Conservation (phyloP, 2,329 filamentous ascomycete species). For the Aspergillus pseudoterreus region DNA sequence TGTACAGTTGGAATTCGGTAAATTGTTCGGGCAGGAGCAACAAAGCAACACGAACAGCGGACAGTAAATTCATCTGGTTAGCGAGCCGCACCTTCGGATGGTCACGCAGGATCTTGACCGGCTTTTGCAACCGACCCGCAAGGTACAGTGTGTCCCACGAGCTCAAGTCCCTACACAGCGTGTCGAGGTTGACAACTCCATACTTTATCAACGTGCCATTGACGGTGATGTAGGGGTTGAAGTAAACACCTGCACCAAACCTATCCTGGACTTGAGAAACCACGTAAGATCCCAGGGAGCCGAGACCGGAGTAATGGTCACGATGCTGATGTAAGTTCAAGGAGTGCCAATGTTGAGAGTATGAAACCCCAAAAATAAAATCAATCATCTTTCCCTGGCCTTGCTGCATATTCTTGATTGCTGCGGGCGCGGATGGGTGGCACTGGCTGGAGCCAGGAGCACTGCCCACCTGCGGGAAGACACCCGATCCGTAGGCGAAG, state of each 20-base stretch:
- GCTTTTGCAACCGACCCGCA: constrained; percentile 93
- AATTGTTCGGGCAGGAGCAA: constrained; percentile 80
- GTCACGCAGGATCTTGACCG: constrained; percentile 94
- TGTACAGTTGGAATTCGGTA: constrained; percentile 82
- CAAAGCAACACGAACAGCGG: constrained; percentile 83
- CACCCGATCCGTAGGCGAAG: constrained; percentile 94
- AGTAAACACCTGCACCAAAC: constrained; percentile 93
- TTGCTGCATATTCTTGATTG: constrained; percentile 79
- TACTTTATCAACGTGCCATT: constrained; percentile 98
- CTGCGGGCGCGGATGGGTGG: constrained; percentile 77
- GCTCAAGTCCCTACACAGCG: constrained; percentile 77
- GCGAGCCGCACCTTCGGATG: constrained; percentile 87
- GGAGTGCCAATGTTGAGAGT: constrained; percentile 95
- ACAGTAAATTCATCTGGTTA: constrained; percentile 93
- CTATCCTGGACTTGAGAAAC: constrained; percentile 82
- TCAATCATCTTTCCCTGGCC: constrained; percentile 95
- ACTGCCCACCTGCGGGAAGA: constrained; percentile 73
- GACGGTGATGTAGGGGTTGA: constrained; percentile 91
- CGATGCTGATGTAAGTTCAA: constrained; percentile 85
- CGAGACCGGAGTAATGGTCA: constrained; percentile 85
- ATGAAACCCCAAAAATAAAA: constrained; percentile 93
- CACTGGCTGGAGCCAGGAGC: constrained; percentile 41
- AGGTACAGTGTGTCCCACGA: constrained; percentile 95
- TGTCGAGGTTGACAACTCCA: constrained; percentile 91
- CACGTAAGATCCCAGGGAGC: constrained; percentile 75